phyloP scores from a whole-genome alignment of 768 basidiomycete species.

The Suillus variegatus region DNA sequence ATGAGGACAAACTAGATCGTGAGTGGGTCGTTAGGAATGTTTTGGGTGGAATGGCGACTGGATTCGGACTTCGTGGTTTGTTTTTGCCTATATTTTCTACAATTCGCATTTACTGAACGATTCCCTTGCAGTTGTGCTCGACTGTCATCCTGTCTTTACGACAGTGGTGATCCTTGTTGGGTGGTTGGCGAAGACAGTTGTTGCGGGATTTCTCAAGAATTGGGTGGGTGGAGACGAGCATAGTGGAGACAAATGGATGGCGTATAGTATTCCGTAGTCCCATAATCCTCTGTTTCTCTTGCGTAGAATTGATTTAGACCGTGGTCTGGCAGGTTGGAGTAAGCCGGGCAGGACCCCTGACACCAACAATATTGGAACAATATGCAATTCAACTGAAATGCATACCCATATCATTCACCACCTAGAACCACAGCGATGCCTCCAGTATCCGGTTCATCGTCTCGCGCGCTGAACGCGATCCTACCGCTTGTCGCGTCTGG shows the following conservation, averaged over 20 bases:
- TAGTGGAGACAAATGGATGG: conserved; percentile 71
- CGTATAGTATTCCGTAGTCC: conserved; percentile 77
- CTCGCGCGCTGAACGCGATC: conserved; percentile 74
- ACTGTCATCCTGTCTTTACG: conserved; percentile 73
- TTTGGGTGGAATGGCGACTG: conserved; percentile 84
- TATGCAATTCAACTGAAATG: not conserved
- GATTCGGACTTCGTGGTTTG: conserved; percentile 80
- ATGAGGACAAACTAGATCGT: conserved; percentile 74
- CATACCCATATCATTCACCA: not conserved
- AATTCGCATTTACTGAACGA: conserved; percentile 2
- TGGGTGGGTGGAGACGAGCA: conserved; percentile 66
- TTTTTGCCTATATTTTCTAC: not conserved
- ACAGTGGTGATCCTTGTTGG: conserved; percentile 74
- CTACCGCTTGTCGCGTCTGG: conserved; percentile 68
- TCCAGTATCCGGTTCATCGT: conserved; percentile 41
- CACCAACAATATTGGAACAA: conserved; percentile 14
- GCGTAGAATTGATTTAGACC: not conserved
- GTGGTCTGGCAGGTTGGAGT: conserved; percentile 7
- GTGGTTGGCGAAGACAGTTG: conserved; percentile 69
- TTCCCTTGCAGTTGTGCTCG: conserved; percentile 62
- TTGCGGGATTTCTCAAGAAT: conserved; percentile 58
- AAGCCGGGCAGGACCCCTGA: conserved; percentile 20
- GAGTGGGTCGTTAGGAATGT: conserved; percentile 86
- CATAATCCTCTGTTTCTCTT: conserved; percentile 31
- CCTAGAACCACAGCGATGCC: conserved; percentile 24